phyloP scores from a whole-genome alignment of 1,139 yeast species.

The Nakaseomyces delphensis region DNA sequence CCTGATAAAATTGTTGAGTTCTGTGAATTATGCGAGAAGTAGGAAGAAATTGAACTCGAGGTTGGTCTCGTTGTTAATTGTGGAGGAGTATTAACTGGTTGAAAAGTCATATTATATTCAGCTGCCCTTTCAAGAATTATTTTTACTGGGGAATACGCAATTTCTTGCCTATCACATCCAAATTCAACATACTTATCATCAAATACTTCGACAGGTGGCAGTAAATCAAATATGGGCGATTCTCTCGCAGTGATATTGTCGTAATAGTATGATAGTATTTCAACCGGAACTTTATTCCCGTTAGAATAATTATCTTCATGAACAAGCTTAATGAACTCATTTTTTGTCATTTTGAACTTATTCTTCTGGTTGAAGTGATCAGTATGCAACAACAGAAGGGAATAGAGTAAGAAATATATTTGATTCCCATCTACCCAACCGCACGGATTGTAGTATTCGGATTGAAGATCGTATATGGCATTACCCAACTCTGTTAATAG shows the following conservation, averaged over 20 bases:
- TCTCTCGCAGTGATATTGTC: conserved; percentile 56
- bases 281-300: conserved; percentile 32
- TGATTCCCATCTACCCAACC: conserved; percentile 38
- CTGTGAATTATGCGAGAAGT: conserved; percentile 18
- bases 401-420: conserved; percentile 49
- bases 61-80: conserved; percentile 12
- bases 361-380: conserved; percentile 59
- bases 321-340: conserved; percentile 44
- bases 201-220: conserved; percentile 8
- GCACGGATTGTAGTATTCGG: conserved; percentile 10
- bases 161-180: conserved; percentile 1
- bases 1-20: conserved; percentile 14
- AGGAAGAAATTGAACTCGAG: conserved; percentile 23
- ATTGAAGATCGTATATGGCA: conserved; percentile 37
- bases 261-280: conserved; percentile 44
- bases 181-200: neutral
- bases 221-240: conserved; percentile 33
- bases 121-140: conserved; percentile 6
- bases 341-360: conserved; percentile 52
- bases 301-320: conserved; percentile 35
- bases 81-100: conserved; percentile 3
- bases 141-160: conserved; percentile 12
- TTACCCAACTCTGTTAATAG: conserved; percentile 47
- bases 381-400: conserved; percentile 59
- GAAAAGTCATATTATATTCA: neutral